Base-by-base conservation (phyloP, 148 eudicot genomes). In the Talinum fruticosum region DNA sequence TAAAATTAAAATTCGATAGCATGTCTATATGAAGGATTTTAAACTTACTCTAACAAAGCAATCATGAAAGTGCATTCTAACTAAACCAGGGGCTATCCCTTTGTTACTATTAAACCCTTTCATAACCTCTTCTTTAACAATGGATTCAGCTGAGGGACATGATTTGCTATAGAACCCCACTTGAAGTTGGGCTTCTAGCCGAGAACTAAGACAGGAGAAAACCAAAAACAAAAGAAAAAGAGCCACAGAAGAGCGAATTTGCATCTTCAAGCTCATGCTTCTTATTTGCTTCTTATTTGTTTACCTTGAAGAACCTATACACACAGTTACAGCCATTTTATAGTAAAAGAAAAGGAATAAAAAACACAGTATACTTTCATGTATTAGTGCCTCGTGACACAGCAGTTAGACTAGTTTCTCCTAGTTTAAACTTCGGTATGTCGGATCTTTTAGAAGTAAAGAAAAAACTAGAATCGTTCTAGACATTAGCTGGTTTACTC, bases 31-130 rank as follows among this genome's bases (percentile, higher is more conserved):
- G 12, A 29, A 45, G 16, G 45, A 29, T 73, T 26, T 12, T 15
- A 4, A 65, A 73, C 83, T 85, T 82, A 90, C 93, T 80, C 91
- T 85, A n/a, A 90, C 88, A 26, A 90, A 90, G 74, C 93, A 90
- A 72, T 90, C 93, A 53, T 90, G 93, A 72, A 90, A 90, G 78
- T 90, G 93, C 78, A 90, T 44, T 76, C 91, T 66, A 24, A 90
- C 76, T 30, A 90, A 76, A 45, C 93, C 91, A 30, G 91, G 87
- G 45, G 89, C 89, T 6, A 88, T 1, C 24, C 93, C 89, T 30
- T 15, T 79, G 70, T 88, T 82, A 0, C 16, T 51, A 6, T 51
- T 49, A 47, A 76, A 77, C 34, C 76, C 91, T 53, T 72, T 85
- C 21, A 37, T 30, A 68, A 90, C 91, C 53, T 87, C 87, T 18